Evolutionary conservation across 257 asterid species (phyloP).

Genomic region (Solanum etuberosum): DNA sequence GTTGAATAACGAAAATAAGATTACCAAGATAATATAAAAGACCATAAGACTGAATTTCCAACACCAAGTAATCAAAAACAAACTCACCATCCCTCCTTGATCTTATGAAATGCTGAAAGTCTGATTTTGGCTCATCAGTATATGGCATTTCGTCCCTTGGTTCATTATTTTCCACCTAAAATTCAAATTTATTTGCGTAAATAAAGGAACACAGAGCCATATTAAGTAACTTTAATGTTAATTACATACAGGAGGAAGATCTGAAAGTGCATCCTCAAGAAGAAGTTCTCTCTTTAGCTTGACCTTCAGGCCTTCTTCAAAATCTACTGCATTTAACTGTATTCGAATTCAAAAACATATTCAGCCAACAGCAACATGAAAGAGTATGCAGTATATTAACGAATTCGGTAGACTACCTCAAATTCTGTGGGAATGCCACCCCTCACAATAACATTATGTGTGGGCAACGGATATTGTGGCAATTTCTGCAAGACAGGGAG

Average conservation of each 20-base stretch:
- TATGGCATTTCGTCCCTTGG: constrained; percentile 53
- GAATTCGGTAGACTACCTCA: constrained; percentile 28
- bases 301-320: constrained; percentile 22
- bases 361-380: background rate
- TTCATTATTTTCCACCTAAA: constrained; percentile 55
- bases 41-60: background rate
- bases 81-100: constrained; percentile 45
- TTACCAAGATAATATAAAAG: background rate
- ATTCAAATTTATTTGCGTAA: background rate
- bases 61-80: background rate
- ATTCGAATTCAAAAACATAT: background rate
- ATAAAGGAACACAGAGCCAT: background rate
- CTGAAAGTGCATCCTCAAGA: constrained; percentile 70
- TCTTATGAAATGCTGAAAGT: constrained; percentile 61
- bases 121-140: constrained; percentile 20
- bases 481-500: constrained; percentile 27
- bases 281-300: constrained; percentile 32
- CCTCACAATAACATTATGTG: constrained; percentile 49
- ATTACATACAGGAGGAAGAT: constrained; percentile 55
- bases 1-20: background rate
- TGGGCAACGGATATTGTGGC: constrained; percentile 80
- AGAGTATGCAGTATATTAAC: background rate
- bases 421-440: constrained; percentile 52
- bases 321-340: constrained; percentile 45
- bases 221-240: background rate